These are phyloP conservation scores for Debaryomyces subglobosus DNA, from an alignment of 1,139 yeast species.

Conservation along the genomic window DNA sequence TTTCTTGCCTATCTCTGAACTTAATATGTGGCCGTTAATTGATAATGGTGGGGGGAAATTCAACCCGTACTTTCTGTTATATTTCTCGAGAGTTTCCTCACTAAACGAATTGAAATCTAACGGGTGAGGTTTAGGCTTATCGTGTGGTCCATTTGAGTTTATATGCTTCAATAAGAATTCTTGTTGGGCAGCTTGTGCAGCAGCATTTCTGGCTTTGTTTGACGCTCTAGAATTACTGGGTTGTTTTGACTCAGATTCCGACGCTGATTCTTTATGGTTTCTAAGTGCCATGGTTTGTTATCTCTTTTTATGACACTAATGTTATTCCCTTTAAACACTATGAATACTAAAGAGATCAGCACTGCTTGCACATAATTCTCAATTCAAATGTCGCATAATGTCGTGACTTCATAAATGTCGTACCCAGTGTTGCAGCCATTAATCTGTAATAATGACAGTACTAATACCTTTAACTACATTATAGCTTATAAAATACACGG, in stretches of 20 bases:
- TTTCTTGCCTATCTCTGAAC: constrained; percentile 65
- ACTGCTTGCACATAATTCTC: background rate
- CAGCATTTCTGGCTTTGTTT: constrained; percentile 56
- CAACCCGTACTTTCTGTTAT: constrained; percentile 54
- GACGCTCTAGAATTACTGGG: constrained; percentile 39
- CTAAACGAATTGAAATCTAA: constrained; percentile 64
- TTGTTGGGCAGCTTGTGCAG: constrained; percentile 63
- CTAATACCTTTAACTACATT: background rate
- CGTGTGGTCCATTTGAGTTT: constrained; percentile 66
- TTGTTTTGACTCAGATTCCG: constrained; percentile 47
- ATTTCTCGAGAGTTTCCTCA: constrained; percentile 56
- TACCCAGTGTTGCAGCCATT: background rate
- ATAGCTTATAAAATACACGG: background rate
- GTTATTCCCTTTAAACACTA: background rate
- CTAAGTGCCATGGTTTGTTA: constrained; percentile 11
- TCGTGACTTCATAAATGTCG: background rate
- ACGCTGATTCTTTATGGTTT: constrained; percentile 39
- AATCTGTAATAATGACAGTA: background rate
- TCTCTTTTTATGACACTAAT: no score
- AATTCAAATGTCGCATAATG: background rate
- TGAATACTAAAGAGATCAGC: background rate
- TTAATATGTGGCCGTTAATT: constrained; percentile 61
- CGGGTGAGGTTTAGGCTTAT: constrained; percentile 50
- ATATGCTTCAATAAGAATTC: constrained; percentile 61
- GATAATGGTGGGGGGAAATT: constrained; percentile 56